phyloP scores from a whole-genome alignment of 2,329 filamentous ascomycete genomes.

The Stachybotrys elegans region DNA sequence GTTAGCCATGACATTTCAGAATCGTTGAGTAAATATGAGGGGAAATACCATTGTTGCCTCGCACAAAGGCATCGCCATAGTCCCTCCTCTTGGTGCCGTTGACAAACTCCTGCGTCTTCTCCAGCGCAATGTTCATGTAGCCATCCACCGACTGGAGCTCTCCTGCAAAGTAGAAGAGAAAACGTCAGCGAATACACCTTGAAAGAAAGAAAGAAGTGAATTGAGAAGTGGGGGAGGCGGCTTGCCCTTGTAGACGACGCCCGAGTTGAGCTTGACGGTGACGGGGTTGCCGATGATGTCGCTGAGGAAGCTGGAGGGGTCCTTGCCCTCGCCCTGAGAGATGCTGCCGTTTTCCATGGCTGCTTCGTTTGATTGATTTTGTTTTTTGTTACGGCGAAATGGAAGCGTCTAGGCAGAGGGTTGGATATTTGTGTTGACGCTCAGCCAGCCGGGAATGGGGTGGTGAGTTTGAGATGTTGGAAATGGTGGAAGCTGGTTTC shows the following conservation, averaged over 20 bases:
- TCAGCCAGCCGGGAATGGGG: constrained; percentile 5
- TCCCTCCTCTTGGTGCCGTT: constrained; percentile 76
- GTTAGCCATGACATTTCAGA: constrained; percentile 9
- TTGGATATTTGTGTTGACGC: constrained; percentile 9
- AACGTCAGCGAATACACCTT: constrained; percentile 9
- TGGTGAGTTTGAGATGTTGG: neutral
- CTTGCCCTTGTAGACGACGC: constrained; percentile 92
- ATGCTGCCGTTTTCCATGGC: constrained; percentile 71
- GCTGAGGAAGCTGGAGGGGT: constrained; percentile 87
- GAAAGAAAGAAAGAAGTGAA: neutral
- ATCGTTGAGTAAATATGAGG: too few relatives aligned
- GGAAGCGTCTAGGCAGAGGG: constrained; percentile 7
- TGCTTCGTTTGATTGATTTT: neutral
- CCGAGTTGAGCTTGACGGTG: constrained; percentile 97
- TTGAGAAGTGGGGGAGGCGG: neutral
- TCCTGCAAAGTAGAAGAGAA: constrained; percentile 45
- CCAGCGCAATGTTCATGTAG: constrained; percentile 99
- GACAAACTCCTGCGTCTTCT: constrained; percentile 90
- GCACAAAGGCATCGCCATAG: constrained; percentile 92
- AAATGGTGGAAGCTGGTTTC: too few relatives aligned
- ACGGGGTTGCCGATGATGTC: constrained; percentile 94
- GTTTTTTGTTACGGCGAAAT: neutral
- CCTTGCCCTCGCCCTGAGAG: constrained; percentile 68
- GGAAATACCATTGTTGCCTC: constrained; percentile 83
- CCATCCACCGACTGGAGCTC: constrained; percentile 96